Conservation (phyloP, 2,329 filamentous ascomycete genomes). For the Tolypocladium amazonense region DNA sequence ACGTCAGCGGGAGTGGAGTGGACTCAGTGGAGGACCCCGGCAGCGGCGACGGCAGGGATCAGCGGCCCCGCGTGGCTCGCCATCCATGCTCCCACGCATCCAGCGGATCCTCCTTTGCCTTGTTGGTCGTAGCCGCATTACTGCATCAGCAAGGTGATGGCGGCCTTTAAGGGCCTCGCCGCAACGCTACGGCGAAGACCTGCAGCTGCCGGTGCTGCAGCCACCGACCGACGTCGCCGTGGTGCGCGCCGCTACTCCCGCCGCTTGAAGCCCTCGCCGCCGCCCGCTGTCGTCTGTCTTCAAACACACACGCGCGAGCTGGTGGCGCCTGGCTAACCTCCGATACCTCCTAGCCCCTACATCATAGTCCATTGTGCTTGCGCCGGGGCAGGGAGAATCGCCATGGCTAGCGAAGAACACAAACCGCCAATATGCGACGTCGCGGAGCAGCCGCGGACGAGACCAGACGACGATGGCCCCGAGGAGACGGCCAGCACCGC, state of each 20-base stretch:
- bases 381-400: neutral
- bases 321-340: neutral
- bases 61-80: neutral
- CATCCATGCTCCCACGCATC: neutral
- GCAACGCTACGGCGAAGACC: neutral
- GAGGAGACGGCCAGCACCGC: neutral
- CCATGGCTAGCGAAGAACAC: neutral
- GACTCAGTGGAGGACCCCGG: neutral
- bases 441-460: neutral
- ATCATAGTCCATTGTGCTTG: neutral
- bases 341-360: neutral
- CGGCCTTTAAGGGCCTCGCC: neutral
- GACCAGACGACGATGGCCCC: neutral
- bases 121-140: neutral
- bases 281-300: neutral
- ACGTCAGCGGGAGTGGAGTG: neutral
- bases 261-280: neutral
- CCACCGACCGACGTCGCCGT: neutral
- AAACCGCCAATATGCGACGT: neutral
- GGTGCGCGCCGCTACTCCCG: neutral
- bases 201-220: too few relatives aligned
- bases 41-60: neutral
- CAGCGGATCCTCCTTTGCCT: neutral
- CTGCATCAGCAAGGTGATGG: neutral
- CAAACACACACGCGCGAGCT: neutral